These are phyloP conservation scores for Lodderomyces beijingensis DNA, from an alignment of 1,139 yeast species.

Conservation along the genomic window DNA sequence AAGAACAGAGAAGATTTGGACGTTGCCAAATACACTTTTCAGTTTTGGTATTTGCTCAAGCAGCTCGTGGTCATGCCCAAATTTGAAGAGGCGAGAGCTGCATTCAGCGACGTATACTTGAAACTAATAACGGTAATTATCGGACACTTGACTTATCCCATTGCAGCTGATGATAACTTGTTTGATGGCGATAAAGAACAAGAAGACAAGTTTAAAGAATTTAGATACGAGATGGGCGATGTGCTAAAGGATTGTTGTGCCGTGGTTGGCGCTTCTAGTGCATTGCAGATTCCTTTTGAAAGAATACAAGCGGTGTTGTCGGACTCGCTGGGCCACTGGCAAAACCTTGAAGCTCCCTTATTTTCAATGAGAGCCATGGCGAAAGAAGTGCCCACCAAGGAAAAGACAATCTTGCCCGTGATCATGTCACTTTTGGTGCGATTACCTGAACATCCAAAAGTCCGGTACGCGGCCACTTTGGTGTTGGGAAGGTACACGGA, in stretches of 20 bases:
- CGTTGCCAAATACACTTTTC: constrained; percentile 83
- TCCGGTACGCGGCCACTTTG: constrained; percentile 87
- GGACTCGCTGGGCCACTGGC: constrained; percentile 56
- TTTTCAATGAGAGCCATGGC: constrained; percentile 95
- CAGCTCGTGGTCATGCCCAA: constrained; percentile 64
- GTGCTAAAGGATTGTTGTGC: constrained; percentile 93
- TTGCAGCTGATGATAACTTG: constrained; percentile 36
- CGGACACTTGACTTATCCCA: constrained; percentile 73
- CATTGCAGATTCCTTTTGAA: constrained; percentile 60
- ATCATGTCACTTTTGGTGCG: constrained; percentile 67
- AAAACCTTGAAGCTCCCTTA: constrained; percentile 82
- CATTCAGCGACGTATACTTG: constrained; percentile 57
- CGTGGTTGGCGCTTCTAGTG: constrained; percentile 72
- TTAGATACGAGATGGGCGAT: constrained; percentile 95
- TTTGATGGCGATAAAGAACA: constrained; percentile 69
- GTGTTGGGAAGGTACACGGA: constrained; percentile 92
- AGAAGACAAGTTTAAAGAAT: constrained; percentile 90
- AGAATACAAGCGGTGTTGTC: constrained; percentile 43
- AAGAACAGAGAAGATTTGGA: constrained; percentile 78
- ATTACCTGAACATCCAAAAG: constrained; percentile 81
- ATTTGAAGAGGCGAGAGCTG: constrained; percentile 55
- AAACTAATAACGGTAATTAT: constrained; percentile 66
- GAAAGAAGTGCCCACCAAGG: constrained; percentile 71
- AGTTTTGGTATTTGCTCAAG: constrained; percentile 85
- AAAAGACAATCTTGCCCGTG: constrained; percentile 67